Percentiles rank a stretch among this genome's conserved stretches.
These are phyloP conservation scores for Plasmodium adleri DNA, from an alignment of 169 alveolate genomes.

Conservation along the genomic window DNA sequence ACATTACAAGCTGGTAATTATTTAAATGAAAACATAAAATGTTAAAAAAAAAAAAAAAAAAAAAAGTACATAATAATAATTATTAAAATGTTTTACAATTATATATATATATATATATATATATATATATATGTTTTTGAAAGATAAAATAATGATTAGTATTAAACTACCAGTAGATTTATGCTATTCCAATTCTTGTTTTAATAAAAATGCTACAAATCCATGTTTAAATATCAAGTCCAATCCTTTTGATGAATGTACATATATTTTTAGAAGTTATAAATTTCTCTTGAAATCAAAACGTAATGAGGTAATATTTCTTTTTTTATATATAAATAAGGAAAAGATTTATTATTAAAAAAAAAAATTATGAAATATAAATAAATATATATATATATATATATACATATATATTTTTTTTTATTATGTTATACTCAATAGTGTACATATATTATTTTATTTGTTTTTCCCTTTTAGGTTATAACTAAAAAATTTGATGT, in stretches of 20 bases:
- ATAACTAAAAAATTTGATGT: not conserved
- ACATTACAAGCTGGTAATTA: conserved; percentile 10
- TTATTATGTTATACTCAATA: not conserved
- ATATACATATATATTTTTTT: not conserved
- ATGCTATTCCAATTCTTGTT: conserved; percentile 63
- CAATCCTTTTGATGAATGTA: conserved; percentile 32
- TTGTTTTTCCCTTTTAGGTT: not conserved
- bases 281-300: conserved; percentile 32
- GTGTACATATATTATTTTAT: not conserved
- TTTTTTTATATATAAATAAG: not conserved
- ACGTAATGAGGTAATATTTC: conserved; percentile 1
- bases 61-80: not conserved
- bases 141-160: conserved; percentile 41
- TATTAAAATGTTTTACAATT: not conserved
- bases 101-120: not conserved
- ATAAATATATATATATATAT: conserved; percentile 2
- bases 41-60: not conserved
- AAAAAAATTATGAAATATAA: not conserved
- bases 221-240: conserved; percentile 38
- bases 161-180: conserved; percentile 32
- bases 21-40: not conserved
- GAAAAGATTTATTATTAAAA: not conserved
- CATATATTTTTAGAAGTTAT: conserved; percentile 26
- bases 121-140: not conserved
- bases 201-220: conserved; percentile 10